Base-by-base conservation (phyloP, 2,329 filamentous ascomycete genomes). In the Dissoconium aciculare region DNA sequence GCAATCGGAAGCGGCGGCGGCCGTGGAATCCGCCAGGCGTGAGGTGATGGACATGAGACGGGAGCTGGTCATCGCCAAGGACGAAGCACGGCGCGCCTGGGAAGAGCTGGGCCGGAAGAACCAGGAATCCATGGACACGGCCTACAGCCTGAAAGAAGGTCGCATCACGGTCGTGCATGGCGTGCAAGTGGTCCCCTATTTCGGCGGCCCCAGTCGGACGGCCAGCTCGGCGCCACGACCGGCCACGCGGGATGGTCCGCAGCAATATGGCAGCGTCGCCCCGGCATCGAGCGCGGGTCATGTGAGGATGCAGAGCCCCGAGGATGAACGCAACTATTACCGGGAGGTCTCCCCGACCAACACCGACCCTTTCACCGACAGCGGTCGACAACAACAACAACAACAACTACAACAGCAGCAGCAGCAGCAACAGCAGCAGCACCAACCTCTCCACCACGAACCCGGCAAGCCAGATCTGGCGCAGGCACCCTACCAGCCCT, bases 11-110 rank as follows among this genome's bases (percentile, higher is more conserved):
- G 42, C 42, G 17, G 41, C 43, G 19, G 41, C 42, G 8, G 40
- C 41, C 13, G 34, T 41, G 3, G 45, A 48, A 32, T 45, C 40
- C 25, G 47, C 48, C 13, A 45, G 42, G 25, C 37, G 46, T 8
- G 50, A 53, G 44, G 69, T 92, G n/a, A 66, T 68, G 11, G 89
- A 95, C 55, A 84, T 93, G 78, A 78, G 79, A 45, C 81, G 89
- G 40, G 89, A 98, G 57, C 65, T 95, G 23, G 71, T 79, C 46
- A 98, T 98, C 38, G 91, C 85, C 23, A 94, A 93, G 51, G 87
- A 94, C 45, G 89, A 98, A 56, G 87, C 89, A 5, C 74, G 87
- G 19, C 73, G 89, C 34, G 89, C 89, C 2, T 98, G 89, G 89
- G 89, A 98, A 59, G 89, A 95, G 56, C 71, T 98, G 1, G 89